phyloP scores from a whole-genome alignment of 116 monocot genomes.

The Zostera marina region DNA sequence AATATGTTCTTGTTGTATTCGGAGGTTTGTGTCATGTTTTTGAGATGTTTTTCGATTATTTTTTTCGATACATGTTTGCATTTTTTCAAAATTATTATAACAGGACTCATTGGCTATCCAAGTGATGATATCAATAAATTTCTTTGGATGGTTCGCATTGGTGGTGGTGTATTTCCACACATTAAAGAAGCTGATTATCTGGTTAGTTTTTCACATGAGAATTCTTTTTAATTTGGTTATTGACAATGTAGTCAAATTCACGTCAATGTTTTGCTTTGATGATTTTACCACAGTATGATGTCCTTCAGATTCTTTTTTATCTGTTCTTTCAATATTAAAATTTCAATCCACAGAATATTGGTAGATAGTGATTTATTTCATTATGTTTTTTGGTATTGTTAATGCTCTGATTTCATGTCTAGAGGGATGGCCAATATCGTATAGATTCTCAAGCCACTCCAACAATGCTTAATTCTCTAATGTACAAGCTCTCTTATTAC shows the following conservation, averaged over 20 bases:
- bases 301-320: background rate
- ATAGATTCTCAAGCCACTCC: conserved; percentile 85
- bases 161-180: conserved; percentile 94
- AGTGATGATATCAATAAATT: conserved; percentile 99
- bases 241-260: background rate
- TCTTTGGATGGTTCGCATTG: conserved; percentile 99
- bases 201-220: conserved; percentile 30
- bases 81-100: background rate
- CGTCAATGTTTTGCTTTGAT: background rate
- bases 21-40: conserved; percentile 35
- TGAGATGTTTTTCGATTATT: background rate
- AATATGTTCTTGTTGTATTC: conserved; percentile 97
- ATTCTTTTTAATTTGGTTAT: background rate
- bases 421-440: conserved; percentile 95
- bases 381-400: background rate
- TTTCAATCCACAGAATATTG: too few species aligned
- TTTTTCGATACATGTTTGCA: background rate
- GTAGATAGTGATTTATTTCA: background rate
- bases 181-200: conserved; percentile 98
- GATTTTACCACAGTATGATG: background rate
- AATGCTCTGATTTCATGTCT: background rate
- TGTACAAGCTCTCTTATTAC: conserved; percentile 96
- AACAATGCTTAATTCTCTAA: conserved; percentile 92
- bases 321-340: background rate
- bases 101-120: conserved; percentile 94